Conservation (phyloP, 345 rosid species). For the Dovyalis caffra region DNA sequence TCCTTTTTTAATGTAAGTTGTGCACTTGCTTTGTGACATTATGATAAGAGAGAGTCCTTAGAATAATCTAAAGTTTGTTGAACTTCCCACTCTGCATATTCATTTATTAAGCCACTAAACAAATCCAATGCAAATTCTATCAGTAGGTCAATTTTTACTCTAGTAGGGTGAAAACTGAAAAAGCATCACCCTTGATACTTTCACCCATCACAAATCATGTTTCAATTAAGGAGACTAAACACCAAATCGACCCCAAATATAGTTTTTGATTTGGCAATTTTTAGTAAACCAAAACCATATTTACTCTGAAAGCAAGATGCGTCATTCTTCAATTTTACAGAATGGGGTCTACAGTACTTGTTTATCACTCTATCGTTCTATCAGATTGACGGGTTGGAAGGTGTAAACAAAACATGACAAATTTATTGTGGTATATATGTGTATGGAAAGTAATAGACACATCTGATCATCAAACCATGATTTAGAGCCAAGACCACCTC, state of each 20-base stretch:
- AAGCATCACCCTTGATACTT: background rate
- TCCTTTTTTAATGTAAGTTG: background rate
- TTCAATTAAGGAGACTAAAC: background rate
- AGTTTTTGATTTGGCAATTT: background rate
- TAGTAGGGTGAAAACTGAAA: background rate
- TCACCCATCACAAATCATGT: background rate
- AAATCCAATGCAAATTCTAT: too few relatives aligned
- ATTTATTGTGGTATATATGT: background rate
- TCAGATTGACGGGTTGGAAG: too few relatives aligned
- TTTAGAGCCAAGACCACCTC: slow-evolving; percentile 16
- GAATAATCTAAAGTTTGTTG: background rate
- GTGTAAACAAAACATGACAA: background rate
- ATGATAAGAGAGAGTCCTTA: background rate
- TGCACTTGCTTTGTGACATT: too few relatives aligned
- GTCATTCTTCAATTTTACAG: background rate
- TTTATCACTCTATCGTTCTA: too few relatives aligned
- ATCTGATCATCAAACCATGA: slow-evolving; percentile 3
- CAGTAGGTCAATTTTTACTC: background rate
- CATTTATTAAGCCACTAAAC: too few relatives aligned
- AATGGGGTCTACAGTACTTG: too few relatives aligned
- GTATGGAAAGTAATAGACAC: background rate
- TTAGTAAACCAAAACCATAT: background rate
- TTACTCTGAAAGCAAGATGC: background rate
- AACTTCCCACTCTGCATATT: background rate
- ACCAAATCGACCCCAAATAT: background rate